Evolutionary conservation across 1,139 yeast genomes (phyloP).

Genomic region (Candida sojae): DNA sequence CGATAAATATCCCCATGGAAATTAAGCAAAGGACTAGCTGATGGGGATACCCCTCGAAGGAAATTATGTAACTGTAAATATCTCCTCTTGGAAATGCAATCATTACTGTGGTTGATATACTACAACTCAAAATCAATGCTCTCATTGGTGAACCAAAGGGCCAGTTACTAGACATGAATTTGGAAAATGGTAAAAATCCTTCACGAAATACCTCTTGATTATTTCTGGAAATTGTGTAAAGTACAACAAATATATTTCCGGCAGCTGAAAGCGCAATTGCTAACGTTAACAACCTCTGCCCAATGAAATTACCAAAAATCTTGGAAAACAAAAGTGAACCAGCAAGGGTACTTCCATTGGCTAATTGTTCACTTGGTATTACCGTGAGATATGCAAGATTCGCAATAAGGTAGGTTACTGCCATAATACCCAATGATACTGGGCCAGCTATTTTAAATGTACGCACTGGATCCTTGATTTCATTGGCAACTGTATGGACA

Average conservation of each 20-base stretch:
- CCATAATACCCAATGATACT: conserved; percentile 47
- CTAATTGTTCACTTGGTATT: conserved; percentile 54
- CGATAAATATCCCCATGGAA: conserved; percentile 54
- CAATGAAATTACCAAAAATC: conserved; percentile 53
- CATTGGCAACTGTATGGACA: conserved; percentile 63
- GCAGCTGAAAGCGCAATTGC: conserved; percentile 62
- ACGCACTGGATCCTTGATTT: conserved; percentile 57
- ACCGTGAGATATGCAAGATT: conserved; percentile 59
- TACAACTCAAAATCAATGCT: conserved; percentile 40
- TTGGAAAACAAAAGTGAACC: conserved; percentile 61
- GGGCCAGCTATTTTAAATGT: conserved; percentile 67
- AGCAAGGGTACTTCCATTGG: conserved; percentile 54
- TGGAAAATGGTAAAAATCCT: conserved; percentile 59
- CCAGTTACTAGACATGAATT: conserved; percentile 54
- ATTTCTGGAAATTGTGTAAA: conserved; percentile 60
- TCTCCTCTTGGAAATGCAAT: conserved; percentile 75
- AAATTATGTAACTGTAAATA: conserved; percentile 73
- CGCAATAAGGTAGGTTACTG: conserved; percentile 53
- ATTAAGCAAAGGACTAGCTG: conserved; percentile 51
- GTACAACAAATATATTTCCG: conserved; percentile 63
- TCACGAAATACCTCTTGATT: conserved; percentile 67
- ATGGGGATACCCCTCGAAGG: conserved; percentile 71
- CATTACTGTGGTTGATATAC: conserved; percentile 41
- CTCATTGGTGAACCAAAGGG: conserved; percentile 60
- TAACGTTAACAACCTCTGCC: conserved; percentile 54